phyloP scores from a whole-genome alignment of 179 eudicot species.

The Corrigiola litoralis region DNA sequence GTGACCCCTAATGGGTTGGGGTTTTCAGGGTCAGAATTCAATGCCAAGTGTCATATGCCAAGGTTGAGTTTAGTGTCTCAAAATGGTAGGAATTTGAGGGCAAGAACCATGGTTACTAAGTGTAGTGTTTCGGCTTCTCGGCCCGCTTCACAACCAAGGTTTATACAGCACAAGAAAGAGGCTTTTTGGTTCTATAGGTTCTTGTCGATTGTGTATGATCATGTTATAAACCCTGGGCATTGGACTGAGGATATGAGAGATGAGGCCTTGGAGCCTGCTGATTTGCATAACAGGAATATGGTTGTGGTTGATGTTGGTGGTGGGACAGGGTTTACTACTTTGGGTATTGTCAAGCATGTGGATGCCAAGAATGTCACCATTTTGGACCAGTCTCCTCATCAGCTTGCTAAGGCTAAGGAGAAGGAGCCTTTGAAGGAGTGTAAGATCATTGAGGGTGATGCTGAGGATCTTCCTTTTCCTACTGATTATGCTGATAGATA shows the following conservation, averaged over 20 bases:
- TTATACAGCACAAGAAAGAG: constrained; percentile 85
- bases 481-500: constrained; percentile 93
- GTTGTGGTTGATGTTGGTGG: constrained; percentile 92
- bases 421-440: constrained; percentile 86
- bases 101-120: constrained; percentile 32
- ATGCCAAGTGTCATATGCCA: constrained; percentile 29
- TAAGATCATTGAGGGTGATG: constrained; percentile 81
- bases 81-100: constrained; percentile 20
- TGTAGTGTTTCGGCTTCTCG: constrained; percentile 48
- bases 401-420: constrained; percentile 80
- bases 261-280: constrained; percentile 77
- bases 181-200: constrained; percentile 90
- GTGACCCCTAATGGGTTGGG: constrained; percentile 39
- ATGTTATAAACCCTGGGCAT: constrained; percentile 73
- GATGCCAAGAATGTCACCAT: constrained; percentile 95
- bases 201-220: constrained; percentile 72
- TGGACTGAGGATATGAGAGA: constrained; percentile 91
- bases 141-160: constrained; percentile 73
- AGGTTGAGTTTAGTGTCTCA: constrained; percentile 24
- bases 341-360: constrained; percentile 77
- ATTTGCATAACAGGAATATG: constrained; percentile 51
- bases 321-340: constrained; percentile 88
- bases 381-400: constrained; percentile 92
- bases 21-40: constrained; percentile 41
- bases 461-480: constrained; percentile 85